These are phyloP conservation scores for Leccinum fallax DNA, from an alignment of 1,284 basidiomycete genomes.

Conservation along the genomic window DNA sequence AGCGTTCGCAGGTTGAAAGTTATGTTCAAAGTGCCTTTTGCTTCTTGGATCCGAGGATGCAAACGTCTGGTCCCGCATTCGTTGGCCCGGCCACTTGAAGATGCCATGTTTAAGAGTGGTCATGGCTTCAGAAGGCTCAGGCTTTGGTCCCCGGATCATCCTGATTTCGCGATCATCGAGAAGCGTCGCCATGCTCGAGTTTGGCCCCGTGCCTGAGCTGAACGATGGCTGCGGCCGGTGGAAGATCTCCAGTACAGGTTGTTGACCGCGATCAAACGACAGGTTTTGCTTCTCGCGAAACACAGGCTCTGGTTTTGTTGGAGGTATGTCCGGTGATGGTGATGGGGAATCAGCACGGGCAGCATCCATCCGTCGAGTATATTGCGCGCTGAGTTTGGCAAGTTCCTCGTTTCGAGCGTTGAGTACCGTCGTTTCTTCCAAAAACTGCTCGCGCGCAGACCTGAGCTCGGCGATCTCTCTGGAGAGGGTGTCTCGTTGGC, in stretches of 20 bases:
- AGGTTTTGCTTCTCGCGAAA: conserved; percentile 37
- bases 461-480: conserved; percentile 89
- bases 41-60: conserved; percentile 39
- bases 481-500: conserved; percentile 77
- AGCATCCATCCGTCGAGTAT: conserved; percentile 73
- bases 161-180: conserved; percentile 36
- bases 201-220: conserved; percentile 29
- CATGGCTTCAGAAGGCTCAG: conserved; percentile 34
- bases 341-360: conserved; percentile 38
- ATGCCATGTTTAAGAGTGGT: conserved; percentile 49
- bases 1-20: conserved; percentile 89
- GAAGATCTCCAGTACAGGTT: conserved; percentile 24
- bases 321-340: conserved; percentile 27
- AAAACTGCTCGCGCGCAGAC: conserved; percentile 82
- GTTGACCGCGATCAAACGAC: conserved; percentile 38
- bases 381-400: conserved; percentile 81
- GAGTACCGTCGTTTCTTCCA: conserved; percentile 90
- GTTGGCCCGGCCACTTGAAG: conserved; percentile 69
- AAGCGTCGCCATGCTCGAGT: conserved; percentile 28
- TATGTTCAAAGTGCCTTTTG: conserved; percentile 66
- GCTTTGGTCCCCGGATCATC: conserved; percentile 23
- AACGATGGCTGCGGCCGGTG: conserved; percentile 28
- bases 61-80: conserved; percentile 38
- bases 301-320: conserved; percentile 17
- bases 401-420: conserved; percentile 93